Conservation (phyloP, 257 asterid species). For the Nemophila menziesii region DNA sequence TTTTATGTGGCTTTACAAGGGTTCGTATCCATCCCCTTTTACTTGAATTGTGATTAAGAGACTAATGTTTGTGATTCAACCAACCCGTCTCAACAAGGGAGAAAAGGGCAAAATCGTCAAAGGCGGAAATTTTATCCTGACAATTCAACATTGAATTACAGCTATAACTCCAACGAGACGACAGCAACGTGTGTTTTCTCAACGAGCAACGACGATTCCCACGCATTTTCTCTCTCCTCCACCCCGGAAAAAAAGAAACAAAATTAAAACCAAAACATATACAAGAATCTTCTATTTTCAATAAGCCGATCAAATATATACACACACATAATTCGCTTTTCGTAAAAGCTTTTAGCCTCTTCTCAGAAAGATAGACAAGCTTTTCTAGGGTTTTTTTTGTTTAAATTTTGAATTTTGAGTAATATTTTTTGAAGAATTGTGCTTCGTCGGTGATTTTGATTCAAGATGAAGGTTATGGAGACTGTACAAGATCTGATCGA, state of each 20-base stretch:
- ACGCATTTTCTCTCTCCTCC: constrained; percentile 21
- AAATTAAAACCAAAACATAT: constrained; percentile 1
- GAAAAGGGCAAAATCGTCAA: constrained; percentile 5
- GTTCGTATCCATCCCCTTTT: too few relatives aligned
- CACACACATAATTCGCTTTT: background rate
- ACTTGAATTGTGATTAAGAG: too few relatives aligned
- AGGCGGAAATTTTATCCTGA: background rate
- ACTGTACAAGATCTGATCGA: constrained; percentile 88
- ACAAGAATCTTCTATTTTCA: too few relatives aligned
- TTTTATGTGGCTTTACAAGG: too few relatives aligned
- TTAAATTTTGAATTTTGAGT: constrained; percentile 20
- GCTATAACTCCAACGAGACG: constrained; percentile 1
- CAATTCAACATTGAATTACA: background rate
- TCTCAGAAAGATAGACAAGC: background rate
- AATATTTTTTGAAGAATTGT: background rate
- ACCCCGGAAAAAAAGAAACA: background rate
- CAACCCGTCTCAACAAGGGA: too few relatives aligned
- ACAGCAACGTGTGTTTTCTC: constrained; percentile 10
- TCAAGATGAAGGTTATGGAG: constrained; percentile 58
- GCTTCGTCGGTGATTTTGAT: too few relatives aligned
- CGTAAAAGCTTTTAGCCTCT: background rate
- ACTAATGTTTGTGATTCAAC: too few relatives aligned
- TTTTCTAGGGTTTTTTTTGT: constrained; percentile 7
- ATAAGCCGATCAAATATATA: background rate
- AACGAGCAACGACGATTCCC: constrained; percentile 11